A percentile compares a stretch with the other conserved stretches of the same genome.
phyloP scores from a whole-genome alignment of 257 asterid species.

The Cordia subcordata region DNA sequence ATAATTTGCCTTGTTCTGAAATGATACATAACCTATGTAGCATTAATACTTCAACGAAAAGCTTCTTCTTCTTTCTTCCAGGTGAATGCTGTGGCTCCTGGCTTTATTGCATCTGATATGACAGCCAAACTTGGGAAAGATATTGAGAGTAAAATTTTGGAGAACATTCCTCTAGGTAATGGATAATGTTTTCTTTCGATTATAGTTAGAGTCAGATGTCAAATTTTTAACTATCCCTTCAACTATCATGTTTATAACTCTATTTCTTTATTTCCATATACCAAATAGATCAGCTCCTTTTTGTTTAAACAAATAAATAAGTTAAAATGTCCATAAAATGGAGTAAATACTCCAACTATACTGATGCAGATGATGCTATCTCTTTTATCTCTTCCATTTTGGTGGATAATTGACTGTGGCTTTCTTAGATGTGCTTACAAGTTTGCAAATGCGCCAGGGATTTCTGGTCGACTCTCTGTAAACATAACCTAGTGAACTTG shows the following conservation, averaged over 20 bases:
- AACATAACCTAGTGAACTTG: no score
- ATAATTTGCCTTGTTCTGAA: background rate
- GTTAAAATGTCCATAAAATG: background rate
- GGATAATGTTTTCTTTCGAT: background rate
- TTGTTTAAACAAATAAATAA: no score
- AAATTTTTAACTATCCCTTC: no score
- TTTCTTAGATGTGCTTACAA: no score
- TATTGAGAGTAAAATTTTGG: slow-evolving; percentile 73
- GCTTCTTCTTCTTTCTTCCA: slow-evolving; percentile 19
- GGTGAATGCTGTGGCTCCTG: slow-evolving; percentile 98
- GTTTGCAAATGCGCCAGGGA: no score
- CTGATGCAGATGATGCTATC: no score
- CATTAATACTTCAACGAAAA: slow-evolving; percentile 1
- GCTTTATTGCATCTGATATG: slow-evolving; percentile 94
- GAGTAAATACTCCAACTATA: background rate
- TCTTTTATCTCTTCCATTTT: no score
- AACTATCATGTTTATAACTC: no score
- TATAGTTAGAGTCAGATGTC: background rate
- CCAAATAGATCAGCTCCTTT: no score
- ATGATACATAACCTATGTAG: background rate
- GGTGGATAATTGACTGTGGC: no score
- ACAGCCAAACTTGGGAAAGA: slow-evolving; percentile 75
- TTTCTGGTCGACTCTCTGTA: no score
- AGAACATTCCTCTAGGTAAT: slow-evolving; percentile 76
- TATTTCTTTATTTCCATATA: no score